Evolutionary conservation across 2,329 filamentous ascomycete genomes (phyloP), one percentile per base, ranked within the genome.

Genomic region (Daldinia eschscholtzii): DNA sequence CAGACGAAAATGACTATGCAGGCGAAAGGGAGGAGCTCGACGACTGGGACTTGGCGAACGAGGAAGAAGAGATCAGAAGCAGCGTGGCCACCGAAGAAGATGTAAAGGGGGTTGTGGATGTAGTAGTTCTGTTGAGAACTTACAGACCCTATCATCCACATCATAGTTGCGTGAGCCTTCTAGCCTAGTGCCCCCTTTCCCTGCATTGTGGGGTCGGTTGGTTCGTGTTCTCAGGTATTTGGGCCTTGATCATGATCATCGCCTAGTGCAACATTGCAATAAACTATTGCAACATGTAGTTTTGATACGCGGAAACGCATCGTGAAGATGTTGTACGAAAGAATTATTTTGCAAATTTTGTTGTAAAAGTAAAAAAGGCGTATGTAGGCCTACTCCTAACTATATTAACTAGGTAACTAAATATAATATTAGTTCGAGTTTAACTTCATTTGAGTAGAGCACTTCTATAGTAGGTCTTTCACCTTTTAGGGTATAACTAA

Each of bases 1-100:
- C 46, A 26, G 57, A 68, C n/a, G 30, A 62, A 23, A 57, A 50
- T 2, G 57, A 65, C 20, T 64, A 64, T 30, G 53, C 61, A 57
- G 61, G 61, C 12, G 48, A 56, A 2, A 58, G 46, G 6, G 61
- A 42, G 23, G 39, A 48, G 42, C 10, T 57, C 7, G 44, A 44
- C 18, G 57, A 61, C 50, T 58, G 61, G 61, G 52, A 46, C 33
- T 61, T 57, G 1, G 59, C 55, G 6, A 63, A 60, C 23, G 44
- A 65, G 37, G 64, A 42, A 12, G 44, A 58, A 30, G n/a, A 55
- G 44, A 52, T 15, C 2, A 42, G n/a, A 13, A 52, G 56, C 15
- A 52, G 15, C 35, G 33, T 15, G 6, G 57, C 46, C 12, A 23
- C 37, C 23, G 46, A 13, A 5, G 53, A 62, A 30, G 46, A 50